A percentile compares a stretch with the other conserved stretches of the same genome.
These are phyloP conservation scores for Populus nigra DNA, from an alignment of 345 rosid species.

Conservation along the genomic window DNA sequence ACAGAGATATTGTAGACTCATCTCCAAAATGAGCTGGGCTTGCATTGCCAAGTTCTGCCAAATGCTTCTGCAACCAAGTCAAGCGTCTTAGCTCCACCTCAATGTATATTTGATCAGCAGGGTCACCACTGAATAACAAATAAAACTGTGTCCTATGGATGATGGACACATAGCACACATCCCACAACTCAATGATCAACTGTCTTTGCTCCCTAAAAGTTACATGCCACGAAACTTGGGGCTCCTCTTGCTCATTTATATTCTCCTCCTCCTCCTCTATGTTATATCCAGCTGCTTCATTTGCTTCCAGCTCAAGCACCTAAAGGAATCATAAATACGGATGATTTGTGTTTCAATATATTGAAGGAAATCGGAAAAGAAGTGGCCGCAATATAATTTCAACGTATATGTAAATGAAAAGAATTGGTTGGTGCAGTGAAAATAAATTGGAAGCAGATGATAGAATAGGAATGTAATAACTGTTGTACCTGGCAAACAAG, in stretches of 20 bases:
- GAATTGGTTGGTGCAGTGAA: neutral
- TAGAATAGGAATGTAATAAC: neutral
- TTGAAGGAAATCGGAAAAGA: neutral
- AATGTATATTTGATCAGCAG: conserved; percentile 95
- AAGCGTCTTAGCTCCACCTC: conserved; percentile 97
- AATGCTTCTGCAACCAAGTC: conserved; percentile 93
- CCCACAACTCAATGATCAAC: conserved; percentile 92
- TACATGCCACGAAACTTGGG: conserved; percentile 79
- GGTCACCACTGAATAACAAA: conserved; percentile 87
- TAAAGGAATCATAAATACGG: conserved; percentile 10
- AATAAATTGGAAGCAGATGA: neutral
- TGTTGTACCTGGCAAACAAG: conserved; percentile 88
- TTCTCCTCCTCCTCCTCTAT: conserved; percentile 53
- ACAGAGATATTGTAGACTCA: conserved; percentile 64
- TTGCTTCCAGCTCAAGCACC: conserved; percentile 98
- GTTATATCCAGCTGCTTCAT: conserved; percentile 82
- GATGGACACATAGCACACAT: conserved; percentile 77
- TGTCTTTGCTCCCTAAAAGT: conserved; percentile 85
- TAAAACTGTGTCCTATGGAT: conserved; percentile 95
- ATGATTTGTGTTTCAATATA: neutral
- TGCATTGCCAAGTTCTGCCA: conserved; percentile 81
- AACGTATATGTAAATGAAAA: neutral
- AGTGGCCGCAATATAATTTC: neutral
- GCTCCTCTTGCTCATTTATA: conserved; percentile 44
- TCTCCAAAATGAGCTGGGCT: conserved; percentile 76